Evolutionary conservation across 2,329 filamentous ascomycete species (phyloP).

Genomic region (Talaromyces verruculosus): DNA sequence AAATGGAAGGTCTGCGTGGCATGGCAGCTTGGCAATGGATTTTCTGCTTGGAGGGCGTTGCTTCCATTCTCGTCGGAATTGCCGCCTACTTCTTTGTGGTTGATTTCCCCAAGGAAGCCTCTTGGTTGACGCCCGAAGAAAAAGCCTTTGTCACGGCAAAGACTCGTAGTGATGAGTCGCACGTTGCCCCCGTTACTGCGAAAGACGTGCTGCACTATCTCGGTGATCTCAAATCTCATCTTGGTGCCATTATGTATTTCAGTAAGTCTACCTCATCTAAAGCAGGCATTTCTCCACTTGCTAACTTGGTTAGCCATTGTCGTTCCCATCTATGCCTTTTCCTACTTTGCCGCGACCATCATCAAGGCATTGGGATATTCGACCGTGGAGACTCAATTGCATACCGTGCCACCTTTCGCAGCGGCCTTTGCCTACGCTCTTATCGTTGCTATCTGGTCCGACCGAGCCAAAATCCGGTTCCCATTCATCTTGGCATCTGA

Average conservation of each 20-base stretch:
- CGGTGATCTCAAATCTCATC: conserved; percentile 13
- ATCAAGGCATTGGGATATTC: conserved; percentile 27
- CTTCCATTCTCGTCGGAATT: conserved; percentile 29
- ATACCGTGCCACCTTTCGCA: conserved; percentile 29
- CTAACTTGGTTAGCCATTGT: conserved; percentile 25
- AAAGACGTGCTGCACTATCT: conserved; percentile 15
- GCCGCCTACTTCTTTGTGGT: conserved; percentile 26
- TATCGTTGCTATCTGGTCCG: conserved; percentile 27
- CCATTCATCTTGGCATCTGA: conserved; percentile 29
- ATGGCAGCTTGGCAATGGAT: conserved; percentile 34
- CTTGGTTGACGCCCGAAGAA: conserved; percentile 29
- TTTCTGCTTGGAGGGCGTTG: conserved; percentile 34
- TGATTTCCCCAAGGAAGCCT: conserved; percentile 29
- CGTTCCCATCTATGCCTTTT: conserved; percentile 27
- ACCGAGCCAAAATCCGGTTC: conserved; percentile 25
- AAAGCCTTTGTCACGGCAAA: conserved; percentile 24
- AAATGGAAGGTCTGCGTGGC: conserved; percentile 31
- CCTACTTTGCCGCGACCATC: conserved; percentile 32
- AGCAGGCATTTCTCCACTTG: not conserved
- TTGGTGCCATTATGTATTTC: conserved; percentile 21
- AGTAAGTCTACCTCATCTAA: conserved; percentile 7
- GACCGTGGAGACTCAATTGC: conserved; percentile 29
- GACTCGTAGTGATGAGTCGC: conserved; percentile 21
- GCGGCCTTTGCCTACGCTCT: conserved; percentile 27
- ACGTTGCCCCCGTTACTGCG: not conserved